A percentile compares a stretch with the other conserved stretches of the same genome.
phyloP scores from a whole-genome alignment of 2,329 filamentous ascomycete genomes.

The Cordyceps cicadae region DNA sequence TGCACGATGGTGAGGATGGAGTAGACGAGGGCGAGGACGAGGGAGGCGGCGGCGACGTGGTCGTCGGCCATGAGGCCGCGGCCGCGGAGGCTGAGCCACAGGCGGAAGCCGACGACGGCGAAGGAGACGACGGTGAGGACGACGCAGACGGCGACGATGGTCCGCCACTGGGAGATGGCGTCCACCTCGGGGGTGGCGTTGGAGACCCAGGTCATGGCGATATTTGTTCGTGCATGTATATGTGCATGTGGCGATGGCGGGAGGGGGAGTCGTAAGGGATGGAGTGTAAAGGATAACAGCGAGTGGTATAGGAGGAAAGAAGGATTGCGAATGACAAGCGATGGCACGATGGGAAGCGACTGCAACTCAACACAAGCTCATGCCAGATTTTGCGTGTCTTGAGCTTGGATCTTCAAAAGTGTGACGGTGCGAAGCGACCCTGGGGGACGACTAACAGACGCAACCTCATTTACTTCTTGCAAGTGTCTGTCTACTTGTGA shows the following conservation, averaged over 20 bases:
- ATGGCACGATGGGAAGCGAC: neutral
- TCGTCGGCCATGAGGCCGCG: conserved; percentile 41
- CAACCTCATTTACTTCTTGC: neutral
- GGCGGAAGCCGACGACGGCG: conserved; percentile 30
- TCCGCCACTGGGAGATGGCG: conserved; percentile 36
- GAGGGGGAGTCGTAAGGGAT: neutral
- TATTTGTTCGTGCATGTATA: neutral
- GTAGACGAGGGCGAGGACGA: conserved; percentile 40
- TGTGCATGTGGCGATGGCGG: neutral
- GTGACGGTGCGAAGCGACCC: neutral
- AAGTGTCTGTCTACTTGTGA: no score
- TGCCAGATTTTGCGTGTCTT: neutral
- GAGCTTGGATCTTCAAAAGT: neutral
- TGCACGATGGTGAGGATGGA: conserved; percentile 42
- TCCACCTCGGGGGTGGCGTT: conserved; percentile 41
- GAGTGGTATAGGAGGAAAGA: neutral
- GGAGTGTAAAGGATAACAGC: neutral
- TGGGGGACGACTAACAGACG: neutral
- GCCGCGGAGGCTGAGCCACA: conserved; percentile 33
- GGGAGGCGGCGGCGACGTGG: conserved; percentile 32
- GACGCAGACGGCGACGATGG: conserved; percentile 39
- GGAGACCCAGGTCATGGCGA: conserved; percentile 41
- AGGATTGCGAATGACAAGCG: neutral
- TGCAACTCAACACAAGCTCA: conserved; percentile 4
- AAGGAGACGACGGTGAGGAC: conserved; percentile 37